Percentiles rank a stretch among this genome's conserved stretches.
Conservation (phyloP, 83 land plant genomes). For the Picea mariana region DNA sequence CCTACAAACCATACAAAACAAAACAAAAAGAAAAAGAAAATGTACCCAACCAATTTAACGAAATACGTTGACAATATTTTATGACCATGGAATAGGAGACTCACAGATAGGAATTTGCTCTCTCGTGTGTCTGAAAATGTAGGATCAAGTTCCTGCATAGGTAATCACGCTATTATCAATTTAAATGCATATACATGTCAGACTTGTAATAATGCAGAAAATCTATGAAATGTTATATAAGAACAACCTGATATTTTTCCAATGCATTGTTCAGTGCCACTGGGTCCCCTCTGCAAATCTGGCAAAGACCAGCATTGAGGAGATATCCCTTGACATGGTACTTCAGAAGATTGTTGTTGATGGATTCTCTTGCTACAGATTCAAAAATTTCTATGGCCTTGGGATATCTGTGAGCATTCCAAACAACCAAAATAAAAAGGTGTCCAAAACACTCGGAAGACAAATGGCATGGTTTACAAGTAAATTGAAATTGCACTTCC, state of each 20-base stretch:
- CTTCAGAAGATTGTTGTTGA: slow-evolving; percentile 74
- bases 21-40: too few relatives aligned
- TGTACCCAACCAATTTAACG: too few relatives aligned
- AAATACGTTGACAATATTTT: neutral
- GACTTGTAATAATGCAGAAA: neutral
- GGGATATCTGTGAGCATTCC: slow-evolving; percentile 55
- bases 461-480: slow-evolving; percentile 2
- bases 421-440: neutral
- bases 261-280: slow-evolving; percentile 76
- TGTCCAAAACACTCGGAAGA: neutral
- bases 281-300: slow-evolving; percentile 77
- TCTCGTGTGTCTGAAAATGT: slow-evolving; percentile 91
- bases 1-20: neutral
- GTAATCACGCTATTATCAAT: slow-evolving; percentile 1
- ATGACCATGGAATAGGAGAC: slow-evolving; percentile 19
- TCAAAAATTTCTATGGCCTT: slow-evolving; percentile 82
- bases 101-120: slow-evolving; percentile 72
- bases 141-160: slow-evolving; percentile 89
- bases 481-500: neutral
- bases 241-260: slow-evolving; percentile 81
- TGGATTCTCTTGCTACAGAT: slow-evolving; percentile 63
- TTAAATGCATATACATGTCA: neutral
- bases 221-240: neutral
- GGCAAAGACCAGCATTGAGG: slow-evolving; percentile 87
- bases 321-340: slow-evolving; percentile 87